phyloP scores from a whole-genome alignment of 176 grass and related monocot genomes.

The Oryza officinalis region DNA sequence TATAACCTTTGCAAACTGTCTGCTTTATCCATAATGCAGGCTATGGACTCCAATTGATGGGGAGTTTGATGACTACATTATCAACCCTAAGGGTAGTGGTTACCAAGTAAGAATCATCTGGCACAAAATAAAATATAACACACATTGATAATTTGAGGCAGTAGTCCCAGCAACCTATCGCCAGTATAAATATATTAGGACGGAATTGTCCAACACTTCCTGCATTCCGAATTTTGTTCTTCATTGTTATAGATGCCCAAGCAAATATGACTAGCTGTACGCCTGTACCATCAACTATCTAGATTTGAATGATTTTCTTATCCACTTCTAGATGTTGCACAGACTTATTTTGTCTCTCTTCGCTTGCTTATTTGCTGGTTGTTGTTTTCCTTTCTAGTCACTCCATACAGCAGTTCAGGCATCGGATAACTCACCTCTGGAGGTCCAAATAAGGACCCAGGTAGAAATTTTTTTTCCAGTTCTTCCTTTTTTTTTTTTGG shows the following conservation, averaged over 20 bases:
- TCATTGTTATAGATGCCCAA: not conserved
- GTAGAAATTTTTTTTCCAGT: constrained; percentile 10
- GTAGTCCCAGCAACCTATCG: constrained; percentile 18
- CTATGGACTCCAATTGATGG: constrained; percentile 96
- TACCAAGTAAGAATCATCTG: constrained; percentile 83
- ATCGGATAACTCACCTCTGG: constrained; percentile 81
- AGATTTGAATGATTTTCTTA: constrained; percentile 38
- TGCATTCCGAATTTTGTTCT: constrained; percentile 20
- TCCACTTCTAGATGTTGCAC: constrained; percentile 20
- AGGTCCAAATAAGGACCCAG: constrained; percentile 98
- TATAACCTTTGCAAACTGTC: constrained; percentile 15
- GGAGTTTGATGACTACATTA: constrained; percentile 97
- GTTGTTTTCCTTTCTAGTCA: constrained; percentile 56
- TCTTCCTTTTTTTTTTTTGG: not conserved
- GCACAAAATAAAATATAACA: constrained; percentile 16
- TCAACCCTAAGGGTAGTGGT: constrained; percentile 96
- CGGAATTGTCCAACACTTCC: constrained; percentile 21
- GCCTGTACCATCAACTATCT: constrained; percentile 16
- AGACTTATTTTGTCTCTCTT: constrained; percentile 4
- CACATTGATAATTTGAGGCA: constrained; percentile 9
- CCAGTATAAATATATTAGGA: constrained; percentile 4
- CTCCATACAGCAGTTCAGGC: constrained; percentile 93
- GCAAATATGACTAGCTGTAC: constrained; percentile 1
- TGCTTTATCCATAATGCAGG: constrained; percentile 42
- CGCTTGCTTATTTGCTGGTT: constrained; percentile 35